Evolutionary conservation across 139 green algal species (phyloP), one percentile per base, ranked within the genome.

Genomic region (Nannochloris sp.): DNA sequence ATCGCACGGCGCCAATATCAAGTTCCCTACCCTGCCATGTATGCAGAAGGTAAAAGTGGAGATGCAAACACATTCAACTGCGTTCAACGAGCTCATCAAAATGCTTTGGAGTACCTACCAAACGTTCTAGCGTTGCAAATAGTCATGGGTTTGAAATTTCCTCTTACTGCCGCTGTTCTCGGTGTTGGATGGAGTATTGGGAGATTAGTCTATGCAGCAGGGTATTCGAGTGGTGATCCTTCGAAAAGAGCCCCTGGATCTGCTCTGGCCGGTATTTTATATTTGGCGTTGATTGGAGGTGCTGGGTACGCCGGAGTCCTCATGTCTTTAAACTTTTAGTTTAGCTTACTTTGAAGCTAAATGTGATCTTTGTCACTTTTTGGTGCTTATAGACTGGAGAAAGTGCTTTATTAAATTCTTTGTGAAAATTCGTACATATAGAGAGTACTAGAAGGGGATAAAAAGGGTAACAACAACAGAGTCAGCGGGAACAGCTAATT

Each of bases 61-160:
- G 54, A 24, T 5, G 53, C 53, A 23, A 60, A 47, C 2, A 53
- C 24, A 4, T 76, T 76, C 54, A 76, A 72, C 42, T 76, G 70
- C 38, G 71, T 66, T 3, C 70, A 76, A 38, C 51, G 70, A 32
- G 35, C 34, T 7, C 70, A 76, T 54, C 61, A 72, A 34, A 76
- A 76, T 58, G 71, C 39, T 30, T 39, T 72, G 23, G 36, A 74
- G 57, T 45, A 24, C 7, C 33, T 74, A 4, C 60, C 68, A 5
- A 39, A 23, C 10, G 30, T 27, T 37, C 9, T 75, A 1, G 60
- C 35, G 0, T 19, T 57, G 33, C 33, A 65, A 38, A 35, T 64
- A 36, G 5, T 75, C 25, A 34, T 75, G 36, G 68, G 68, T 4
- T 29, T 75, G 60, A 14, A 59, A 6, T 66, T 68, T 36, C 68